Conservation (phyloP, 768 basidiomycete genomes). For the Macrolepiota albuminosa region DNA sequence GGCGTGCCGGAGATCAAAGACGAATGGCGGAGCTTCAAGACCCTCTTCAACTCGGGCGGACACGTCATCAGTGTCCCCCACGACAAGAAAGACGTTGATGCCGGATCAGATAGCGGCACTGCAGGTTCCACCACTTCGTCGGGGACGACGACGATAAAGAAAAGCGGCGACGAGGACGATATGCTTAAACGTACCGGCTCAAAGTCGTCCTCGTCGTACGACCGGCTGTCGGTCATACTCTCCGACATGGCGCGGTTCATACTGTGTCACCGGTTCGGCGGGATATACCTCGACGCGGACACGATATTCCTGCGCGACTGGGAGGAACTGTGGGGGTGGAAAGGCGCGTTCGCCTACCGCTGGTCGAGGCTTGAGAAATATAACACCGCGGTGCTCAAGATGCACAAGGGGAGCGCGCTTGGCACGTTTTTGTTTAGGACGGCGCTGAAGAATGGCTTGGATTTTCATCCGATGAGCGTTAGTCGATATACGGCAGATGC, state of each 20-base stretch:
- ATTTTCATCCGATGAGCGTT: constrained; percentile 95
- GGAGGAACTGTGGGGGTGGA: constrained; percentile 97
- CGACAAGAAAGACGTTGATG: constrained; percentile 28
- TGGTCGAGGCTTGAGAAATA: constrained; percentile 93
- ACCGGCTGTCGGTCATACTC: constrained; percentile 85
- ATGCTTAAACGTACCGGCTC: constrained; percentile 78
- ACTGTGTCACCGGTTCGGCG: constrained; percentile 89
- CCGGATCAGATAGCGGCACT: constrained; percentile 46
- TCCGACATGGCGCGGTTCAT: constrained; percentile 98
- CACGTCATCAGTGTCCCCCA: constrained; percentile 59
- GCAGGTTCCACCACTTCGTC: constrained; percentile 28
- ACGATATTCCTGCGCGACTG: constrained; percentile 90
- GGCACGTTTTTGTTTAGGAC: constrained; percentile 91
- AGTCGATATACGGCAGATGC: constrained; percentile 83
- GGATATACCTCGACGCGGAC: constrained; percentile 92
- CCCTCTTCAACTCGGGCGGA: constrained; percentile 86
- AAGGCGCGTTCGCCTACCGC: constrained; percentile 90
- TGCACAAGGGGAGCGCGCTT: constrained; percentile 86
- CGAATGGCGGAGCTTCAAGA: constrained; percentile 75
- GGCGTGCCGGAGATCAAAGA: constrained; percentile 80
- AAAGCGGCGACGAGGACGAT: constrained; percentile 45
- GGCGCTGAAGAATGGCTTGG: constrained; percentile 83
- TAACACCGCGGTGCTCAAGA: constrained; percentile 87
- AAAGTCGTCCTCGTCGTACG: constrained; percentile 82
- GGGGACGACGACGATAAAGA: constrained; percentile 21